These are phyloP conservation scores for Dorcoceras hygrometricum DNA, from an alignment of 257 asterid genomes.

Conservation along the genomic window DNA sequence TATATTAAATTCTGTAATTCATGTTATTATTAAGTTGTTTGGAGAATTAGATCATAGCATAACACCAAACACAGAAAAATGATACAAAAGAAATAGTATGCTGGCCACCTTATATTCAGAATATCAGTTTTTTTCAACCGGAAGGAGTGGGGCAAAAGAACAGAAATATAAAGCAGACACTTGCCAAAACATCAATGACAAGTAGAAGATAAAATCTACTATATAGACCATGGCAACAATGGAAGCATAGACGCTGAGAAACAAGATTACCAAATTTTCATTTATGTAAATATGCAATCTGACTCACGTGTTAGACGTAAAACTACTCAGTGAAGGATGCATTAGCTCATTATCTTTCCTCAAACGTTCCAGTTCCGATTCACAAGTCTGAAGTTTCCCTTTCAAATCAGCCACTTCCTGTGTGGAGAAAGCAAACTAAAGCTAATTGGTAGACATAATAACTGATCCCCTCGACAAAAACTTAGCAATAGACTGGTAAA, in stretches of 20 bases:
- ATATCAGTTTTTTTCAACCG: too few relatives aligned
- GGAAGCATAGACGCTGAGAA: not conserved
- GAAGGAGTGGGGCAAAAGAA: not conserved
- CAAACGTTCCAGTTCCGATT: constrained; percentile 52
- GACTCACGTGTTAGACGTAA: constrained; percentile 57
- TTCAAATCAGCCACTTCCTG: constrained; percentile 61
- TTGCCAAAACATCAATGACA: not conserved
- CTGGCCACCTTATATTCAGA: not conserved
- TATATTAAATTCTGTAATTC: too few relatives aligned
- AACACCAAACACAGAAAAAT: not conserved
- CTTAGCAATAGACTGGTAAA: not conserved
- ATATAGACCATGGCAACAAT: not conserved
- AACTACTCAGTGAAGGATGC: constrained; percentile 52
- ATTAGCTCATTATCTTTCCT: constrained; percentile 52
- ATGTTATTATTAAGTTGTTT: too few relatives aligned
- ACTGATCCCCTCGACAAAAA: not conserved
- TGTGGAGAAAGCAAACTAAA: constrained; percentile 20
- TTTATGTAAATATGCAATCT: constrained; percentile 9
- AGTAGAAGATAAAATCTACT: not conserved
- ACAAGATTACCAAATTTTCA: constrained; percentile 9
- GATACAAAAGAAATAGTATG: not conserved
- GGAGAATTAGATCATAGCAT: too few relatives aligned
- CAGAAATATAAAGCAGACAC: not conserved
- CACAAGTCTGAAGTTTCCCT: constrained; percentile 51
- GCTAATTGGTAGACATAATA: constrained; percentile 6